These are phyloP conservation scores for Rhypophila decipiens DNA, from an alignment of 495 filamentous ascomycete species.

Conservation along the genomic window DNA sequence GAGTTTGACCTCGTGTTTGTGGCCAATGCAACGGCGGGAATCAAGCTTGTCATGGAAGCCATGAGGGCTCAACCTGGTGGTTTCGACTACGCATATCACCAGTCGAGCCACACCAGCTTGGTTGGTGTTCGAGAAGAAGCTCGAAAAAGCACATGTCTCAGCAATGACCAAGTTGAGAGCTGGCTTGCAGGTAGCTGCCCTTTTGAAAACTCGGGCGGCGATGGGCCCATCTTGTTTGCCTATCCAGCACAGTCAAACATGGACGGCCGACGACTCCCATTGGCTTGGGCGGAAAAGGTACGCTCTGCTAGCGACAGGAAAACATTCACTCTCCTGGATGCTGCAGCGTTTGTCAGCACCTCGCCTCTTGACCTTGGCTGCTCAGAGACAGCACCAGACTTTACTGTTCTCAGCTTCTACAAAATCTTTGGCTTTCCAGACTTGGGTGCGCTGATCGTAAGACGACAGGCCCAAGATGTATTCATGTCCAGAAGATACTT, in stretches of 20 bases:
- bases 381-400: conserved; percentile 63
- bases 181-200: conserved; percentile 48
- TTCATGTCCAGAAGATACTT: conserved; percentile 71
- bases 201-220: conserved; percentile 5
- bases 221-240: conserved; percentile 55
- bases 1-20: conserved; percentile 89
- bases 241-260: conserved; percentile 93
- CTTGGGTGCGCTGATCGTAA: conserved; percentile 78
- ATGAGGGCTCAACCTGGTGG: conserved; percentile 57
- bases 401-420: conserved; percentile 85
- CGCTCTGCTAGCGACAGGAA: conserved; percentile 23
- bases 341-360: conserved; percentile 76
- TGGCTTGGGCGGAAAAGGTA: conserved; percentile 58
- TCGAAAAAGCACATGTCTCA: conserved; percentile 57
- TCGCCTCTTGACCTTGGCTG: conserved; percentile 66
- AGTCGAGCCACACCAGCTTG: conserved; percentile 81
- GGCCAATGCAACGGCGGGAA: conserved; percentile 84
- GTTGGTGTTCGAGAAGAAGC: conserved; percentile 77
- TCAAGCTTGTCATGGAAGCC: conserved; percentile 77
- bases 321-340: conserved; percentile 78
- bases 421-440: conserved; percentile 98
- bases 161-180: conserved; percentile 57
- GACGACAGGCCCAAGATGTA: conserved; percentile 57
- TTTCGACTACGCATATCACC: conserved; percentile 79
- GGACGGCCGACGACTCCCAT: conserved; percentile 73